Base-by-base conservation (phyloP, 2,329 filamentous ascomycete species). In the Colletotrichum limetticola region DNA sequence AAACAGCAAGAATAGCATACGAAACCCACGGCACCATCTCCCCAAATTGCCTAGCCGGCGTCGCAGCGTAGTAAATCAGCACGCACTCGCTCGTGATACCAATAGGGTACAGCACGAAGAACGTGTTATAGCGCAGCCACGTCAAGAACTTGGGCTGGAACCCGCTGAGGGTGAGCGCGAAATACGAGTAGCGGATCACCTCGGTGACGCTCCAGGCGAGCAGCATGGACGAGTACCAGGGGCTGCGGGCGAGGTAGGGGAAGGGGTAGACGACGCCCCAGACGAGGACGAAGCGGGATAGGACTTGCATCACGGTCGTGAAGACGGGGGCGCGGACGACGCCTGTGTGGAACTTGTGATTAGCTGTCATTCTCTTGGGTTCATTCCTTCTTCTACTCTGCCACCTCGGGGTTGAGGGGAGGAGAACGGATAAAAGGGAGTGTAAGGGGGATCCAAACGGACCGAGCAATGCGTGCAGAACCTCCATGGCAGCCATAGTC, bases 111-210 rank as follows among this genome's bases (percentile, higher is more conserved):
- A 99, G 89, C 49, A 98, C 85, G 78, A 94, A 95, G 84, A 99
- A 99, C 8, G 94, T 95, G 82, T 97, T 98, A 84, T 98, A 95
- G 78, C 95, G 88, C 83, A 97, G 85, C 93, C 95, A 97, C 49
- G 91, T 91, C 80, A 98, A 88, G 72, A 88, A 85, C 0, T 78
- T 81, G 0, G 95, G 94, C 35, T 93, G 90, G 72, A 84, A 80
- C 32, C 90, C 87, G 75, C 86, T 85, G 37, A 97, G 89, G 77
- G 91, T 91, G 78, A 95, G 88, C 46, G 94, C 93, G 81, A 98
- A 98, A 88, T 94, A 99, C 60, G 91, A 90, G 88, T 99, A 99
- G 67, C 97, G 92, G 78, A 98, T 93, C 66, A 98, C 93, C 85
- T 99, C 97, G 74, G 97, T 98, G 72, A 94, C 83, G 75, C 91